Conservation (phyloP, 1,284 basidiomycete species). For the Paramarasmius palmivorus region DNA sequence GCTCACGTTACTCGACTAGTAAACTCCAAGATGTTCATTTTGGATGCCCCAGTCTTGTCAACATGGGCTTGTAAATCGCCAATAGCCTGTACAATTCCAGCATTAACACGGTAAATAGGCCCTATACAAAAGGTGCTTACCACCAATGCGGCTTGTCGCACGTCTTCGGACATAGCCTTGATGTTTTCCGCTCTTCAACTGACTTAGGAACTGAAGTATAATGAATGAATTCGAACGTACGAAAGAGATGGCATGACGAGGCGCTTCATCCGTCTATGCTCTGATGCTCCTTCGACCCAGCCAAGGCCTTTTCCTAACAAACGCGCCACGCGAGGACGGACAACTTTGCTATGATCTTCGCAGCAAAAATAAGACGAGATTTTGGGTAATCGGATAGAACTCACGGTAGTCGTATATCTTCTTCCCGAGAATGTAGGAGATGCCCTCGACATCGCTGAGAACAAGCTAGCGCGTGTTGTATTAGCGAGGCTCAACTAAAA, state of each 20-base stretch:
- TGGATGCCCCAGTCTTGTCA: too few species aligned
- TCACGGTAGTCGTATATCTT: neutral
- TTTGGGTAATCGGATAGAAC: too few species aligned
- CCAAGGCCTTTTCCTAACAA: neutral
- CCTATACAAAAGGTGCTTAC: too few species aligned
- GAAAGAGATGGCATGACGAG: neutral
- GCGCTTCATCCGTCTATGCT: neutral
- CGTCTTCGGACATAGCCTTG: neutral
- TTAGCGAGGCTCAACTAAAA: neutral
- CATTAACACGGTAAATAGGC: neutral
- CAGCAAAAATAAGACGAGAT: neutral
- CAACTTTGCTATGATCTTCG: neutral
- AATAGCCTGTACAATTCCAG: too few species aligned
- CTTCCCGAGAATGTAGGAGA: neutral
- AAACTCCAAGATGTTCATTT: too few species aligned
- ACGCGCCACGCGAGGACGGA: neutral
- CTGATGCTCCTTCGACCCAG: neutral
- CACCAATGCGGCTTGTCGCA: neutral
- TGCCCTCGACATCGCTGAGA: neutral
- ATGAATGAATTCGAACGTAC: neutral
- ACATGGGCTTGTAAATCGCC: too few species aligned
- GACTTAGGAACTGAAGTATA: neutral
- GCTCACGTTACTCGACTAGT: too few species aligned
- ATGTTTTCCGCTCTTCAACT: constrained; percentile 1
- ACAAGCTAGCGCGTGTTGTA: neutral